These are phyloP conservation scores for Candida loeiensis DNA, from an alignment of 805 yeast species.

Conservation along the genomic window DNA sequence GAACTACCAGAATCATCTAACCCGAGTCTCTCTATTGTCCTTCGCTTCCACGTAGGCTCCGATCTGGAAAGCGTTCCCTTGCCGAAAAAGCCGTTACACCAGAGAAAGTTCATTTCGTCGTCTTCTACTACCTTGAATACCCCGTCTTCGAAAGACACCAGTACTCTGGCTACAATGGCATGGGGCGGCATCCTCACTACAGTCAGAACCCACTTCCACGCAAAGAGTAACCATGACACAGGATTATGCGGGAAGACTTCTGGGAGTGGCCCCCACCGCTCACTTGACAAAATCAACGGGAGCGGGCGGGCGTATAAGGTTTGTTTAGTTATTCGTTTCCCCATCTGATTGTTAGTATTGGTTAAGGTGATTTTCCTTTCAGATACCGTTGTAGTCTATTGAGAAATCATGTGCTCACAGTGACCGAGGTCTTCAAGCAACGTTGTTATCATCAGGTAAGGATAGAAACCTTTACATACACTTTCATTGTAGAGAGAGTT, in stretches of 20 bases:
- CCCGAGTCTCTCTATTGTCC: slow-evolving; percentile 57
- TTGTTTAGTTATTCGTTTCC: slow-evolving; percentile 29
- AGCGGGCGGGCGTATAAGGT: slow-evolving; percentile 47
- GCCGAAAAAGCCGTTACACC: slow-evolving; percentile 91
- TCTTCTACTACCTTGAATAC: slow-evolving; percentile 41
- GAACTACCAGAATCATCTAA: slow-evolving; percentile 25
- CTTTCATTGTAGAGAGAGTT: background rate
- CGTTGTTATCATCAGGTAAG: slow-evolving; percentile 21
- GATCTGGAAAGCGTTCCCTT: slow-evolving; percentile 86
- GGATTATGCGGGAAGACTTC: slow-evolving; percentile 62
- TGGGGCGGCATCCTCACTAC: slow-evolving; percentile 22
- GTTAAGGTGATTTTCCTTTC: slow-evolving; percentile 31
- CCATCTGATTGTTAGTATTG: slow-evolving; percentile 18
- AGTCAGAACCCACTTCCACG: slow-evolving; percentile 26
- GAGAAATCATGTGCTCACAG: slow-evolving; percentile 74
- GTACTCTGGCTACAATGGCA: slow-evolving; percentile 13
- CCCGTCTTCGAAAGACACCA: slow-evolving; percentile 24
- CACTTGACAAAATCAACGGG: slow-evolving; percentile 47
- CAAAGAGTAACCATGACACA: slow-evolving; percentile 53
- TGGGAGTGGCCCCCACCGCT: slow-evolving; percentile 45
- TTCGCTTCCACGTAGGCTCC: slow-evolving; percentile 85
- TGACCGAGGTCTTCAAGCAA: slow-evolving; percentile 34
- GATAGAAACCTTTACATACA: background rate
- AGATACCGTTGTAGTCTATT: slow-evolving; percentile 98
- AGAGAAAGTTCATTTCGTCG: slow-evolving; percentile 52